Conservation (phyloP, 805 yeast genomes). For the Spathaspora girioi region DNA sequence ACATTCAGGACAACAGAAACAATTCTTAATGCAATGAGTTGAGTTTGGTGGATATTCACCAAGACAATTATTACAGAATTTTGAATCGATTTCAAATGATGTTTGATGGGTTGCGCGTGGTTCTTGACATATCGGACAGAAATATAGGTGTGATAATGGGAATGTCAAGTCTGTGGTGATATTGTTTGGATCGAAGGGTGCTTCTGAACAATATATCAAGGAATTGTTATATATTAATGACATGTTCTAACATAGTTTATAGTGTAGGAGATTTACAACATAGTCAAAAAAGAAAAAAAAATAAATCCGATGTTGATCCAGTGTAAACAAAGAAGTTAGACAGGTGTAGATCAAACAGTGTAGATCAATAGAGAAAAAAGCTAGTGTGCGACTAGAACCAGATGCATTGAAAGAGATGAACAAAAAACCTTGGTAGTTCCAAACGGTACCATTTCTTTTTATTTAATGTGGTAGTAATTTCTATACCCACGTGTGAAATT, state of each 20-base stretch:
- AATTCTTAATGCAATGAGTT: slow-evolving; percentile 30
- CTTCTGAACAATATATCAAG: slow-evolving; percentile 14
- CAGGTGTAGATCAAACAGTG: background rate
- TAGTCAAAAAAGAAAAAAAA: background rate
- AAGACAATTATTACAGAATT: slow-evolving; percentile 37
- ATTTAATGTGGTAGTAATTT: background rate
- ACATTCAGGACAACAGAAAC: slow-evolving; percentile 39
- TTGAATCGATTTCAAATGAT: slow-evolving; percentile 19
- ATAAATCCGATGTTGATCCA: background rate
- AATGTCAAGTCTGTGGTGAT: slow-evolving; percentile 7
- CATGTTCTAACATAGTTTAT: slow-evolving; percentile 10
- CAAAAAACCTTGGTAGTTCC: background rate
- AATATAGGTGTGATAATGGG: slow-evolving; percentile 23
- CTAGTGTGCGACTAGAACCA: background rate
- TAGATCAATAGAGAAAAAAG: background rate
- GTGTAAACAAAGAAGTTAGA: background rate
- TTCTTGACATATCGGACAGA: slow-evolving; percentile 36
- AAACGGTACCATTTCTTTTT: background rate
- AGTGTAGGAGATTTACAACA: background rate
- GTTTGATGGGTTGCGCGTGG: slow-evolving; percentile 27
- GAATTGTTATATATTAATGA: slow-evolving; percentile 21
- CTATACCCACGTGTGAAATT: background rate
- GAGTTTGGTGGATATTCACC: slow-evolving; percentile 26
- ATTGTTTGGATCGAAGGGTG: background rate
- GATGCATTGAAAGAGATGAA: background rate